These are phyloP conservation scores for Ballota nigra DNA, from an alignment of 257 asterid genomes.

Conservation along the genomic window DNA sequence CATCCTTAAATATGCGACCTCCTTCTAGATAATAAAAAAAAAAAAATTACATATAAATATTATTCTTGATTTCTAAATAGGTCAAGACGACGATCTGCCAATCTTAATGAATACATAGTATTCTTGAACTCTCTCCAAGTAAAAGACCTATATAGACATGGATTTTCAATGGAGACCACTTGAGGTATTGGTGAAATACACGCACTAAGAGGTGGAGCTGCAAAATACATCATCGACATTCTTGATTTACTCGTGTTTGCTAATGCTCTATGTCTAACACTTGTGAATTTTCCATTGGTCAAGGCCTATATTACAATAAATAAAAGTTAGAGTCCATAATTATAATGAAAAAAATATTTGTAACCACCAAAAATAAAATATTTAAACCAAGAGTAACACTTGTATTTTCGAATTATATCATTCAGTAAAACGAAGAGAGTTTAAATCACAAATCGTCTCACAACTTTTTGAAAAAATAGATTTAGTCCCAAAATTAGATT, in stretches of 20 bases:
- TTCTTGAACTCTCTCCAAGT: conserved; percentile 73
- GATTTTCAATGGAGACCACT: conserved; percentile 13
- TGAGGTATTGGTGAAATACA: conserved; percentile 40
- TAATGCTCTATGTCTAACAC: conserved; percentile 68
- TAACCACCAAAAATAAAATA: no score
- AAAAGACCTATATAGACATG: conserved; percentile 43
- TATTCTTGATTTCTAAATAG: conserved; percentile 28
- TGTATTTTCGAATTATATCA: no score
- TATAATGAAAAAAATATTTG: background rate
- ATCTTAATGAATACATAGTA: conserved; percentile 41
- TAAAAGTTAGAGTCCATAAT: background rate
- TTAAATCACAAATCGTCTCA: no score
- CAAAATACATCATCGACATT: conserved; percentile 70
- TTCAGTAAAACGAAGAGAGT: no score
- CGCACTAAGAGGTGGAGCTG: conserved; percentile 54
- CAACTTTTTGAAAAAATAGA: no score
- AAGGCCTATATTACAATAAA: conserved; percentile 35
- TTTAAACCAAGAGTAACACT: no score
- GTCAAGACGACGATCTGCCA: conserved; percentile 61
- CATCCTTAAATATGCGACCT: no score
- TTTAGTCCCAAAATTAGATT: no score
- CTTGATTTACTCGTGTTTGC: conserved; percentile 43
- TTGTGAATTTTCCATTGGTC: conserved; percentile 63
- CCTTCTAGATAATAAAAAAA: no score
- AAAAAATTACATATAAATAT: background rate